Evolutionary conservation across 2,329 filamentous ascomycete genomes (phyloP), one percentile per base, ranked within the genome.

Genomic region (Aspergillus spinulosporus): DNA sequence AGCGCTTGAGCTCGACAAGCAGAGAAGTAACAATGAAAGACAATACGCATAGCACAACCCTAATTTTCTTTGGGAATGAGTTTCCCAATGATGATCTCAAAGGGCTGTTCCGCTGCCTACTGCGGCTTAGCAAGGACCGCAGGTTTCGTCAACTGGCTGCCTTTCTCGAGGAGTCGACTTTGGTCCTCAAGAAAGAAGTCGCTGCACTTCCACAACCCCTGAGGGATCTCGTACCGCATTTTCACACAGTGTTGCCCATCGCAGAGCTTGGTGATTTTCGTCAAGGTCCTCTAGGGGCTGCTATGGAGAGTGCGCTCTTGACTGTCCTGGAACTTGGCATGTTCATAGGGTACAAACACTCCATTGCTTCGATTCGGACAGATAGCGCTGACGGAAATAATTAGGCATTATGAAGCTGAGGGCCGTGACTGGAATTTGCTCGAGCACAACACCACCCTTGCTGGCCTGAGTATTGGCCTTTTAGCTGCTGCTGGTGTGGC

Each of bases 51-150:
- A 51, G 62, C 49, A 78, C 40, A 58, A 21, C 29, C 44, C 14
- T 53, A 45, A 21, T 68, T n/a, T 79, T 74, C 62, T 81, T 81
- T 64, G 72, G 74, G 59, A 78, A 80, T 55, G 78, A 81, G 58
- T 78, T 81, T 50, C 78, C 79, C 0, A 69, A 66, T n/a, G 78
- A 80, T 36, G 74, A 80, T 57, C 60, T 80, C 7, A 57, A 68
- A 26, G 62, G 71, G 26, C 59, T 81, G 0, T 68, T 76, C 44
- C 76, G 78, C 6, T 62, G 67, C 3, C 63, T 82, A 8, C 70
- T 74, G 31, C 58, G 57, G 11, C 72, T 72, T 52, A 76, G 73
- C 68, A 80, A 79, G 58, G 70, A 73, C 58, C 69, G 61, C 32
- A 53, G 61, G 2, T 69, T 74, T 60, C 64, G 61, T 0, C 29